phyloP scores from a whole-genome alignment of 2,329 filamentous ascomycete species.

The Diplodia corticola region DNA sequence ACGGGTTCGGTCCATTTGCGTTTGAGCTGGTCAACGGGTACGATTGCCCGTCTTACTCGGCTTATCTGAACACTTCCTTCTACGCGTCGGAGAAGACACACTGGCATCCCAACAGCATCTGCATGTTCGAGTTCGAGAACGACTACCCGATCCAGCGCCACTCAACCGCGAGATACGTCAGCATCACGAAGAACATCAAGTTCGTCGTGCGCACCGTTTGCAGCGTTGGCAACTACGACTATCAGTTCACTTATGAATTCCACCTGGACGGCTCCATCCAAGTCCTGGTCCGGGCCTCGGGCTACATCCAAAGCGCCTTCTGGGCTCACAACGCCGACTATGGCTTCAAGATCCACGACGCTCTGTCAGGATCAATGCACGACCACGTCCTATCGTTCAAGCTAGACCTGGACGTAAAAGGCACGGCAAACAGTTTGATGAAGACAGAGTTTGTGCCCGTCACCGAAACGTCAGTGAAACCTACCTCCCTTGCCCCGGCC shows the following conservation, averaged over 20 bases:
- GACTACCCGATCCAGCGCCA: conserved; percentile 39
- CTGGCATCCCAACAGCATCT: conserved; percentile 54
- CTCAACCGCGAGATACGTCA: conserved; percentile 31
- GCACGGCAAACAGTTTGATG: conserved; percentile 39
- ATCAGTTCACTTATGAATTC: conserved; percentile 33
- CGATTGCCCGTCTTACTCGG: conserved; percentile 55
- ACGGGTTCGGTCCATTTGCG: conserved; percentile 50
- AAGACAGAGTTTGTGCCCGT: conserved; percentile 34
- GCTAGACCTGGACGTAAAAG: conserved; percentile 43
- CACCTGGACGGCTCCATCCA: conserved; percentile 34
- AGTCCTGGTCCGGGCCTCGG: conserved; percentile 31
- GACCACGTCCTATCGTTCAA: conserved; percentile 47
- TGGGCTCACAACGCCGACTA: conserved; percentile 36
- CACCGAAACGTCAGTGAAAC: conserved; percentile 32
- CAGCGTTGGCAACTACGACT: conserved; percentile 44
- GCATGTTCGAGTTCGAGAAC: conserved; percentile 36
- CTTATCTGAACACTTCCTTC: conserved; percentile 52
- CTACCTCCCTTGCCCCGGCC: background rate
- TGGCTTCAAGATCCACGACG: conserved; percentile 42
- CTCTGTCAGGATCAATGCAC: conserved; percentile 38
- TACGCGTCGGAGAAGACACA: conserved; percentile 48
- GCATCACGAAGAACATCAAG: conserved; percentile 35
- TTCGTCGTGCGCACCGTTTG: conserved; percentile 50
- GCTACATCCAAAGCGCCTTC: conserved; percentile 34
- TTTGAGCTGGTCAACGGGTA: conserved; percentile 51